Percentiles rank a stretch among this genome's conserved stretches.
phyloP scores from a whole-genome alignment of 2,329 filamentous ascomycete species.

The Colletotrichum cereale region DNA sequence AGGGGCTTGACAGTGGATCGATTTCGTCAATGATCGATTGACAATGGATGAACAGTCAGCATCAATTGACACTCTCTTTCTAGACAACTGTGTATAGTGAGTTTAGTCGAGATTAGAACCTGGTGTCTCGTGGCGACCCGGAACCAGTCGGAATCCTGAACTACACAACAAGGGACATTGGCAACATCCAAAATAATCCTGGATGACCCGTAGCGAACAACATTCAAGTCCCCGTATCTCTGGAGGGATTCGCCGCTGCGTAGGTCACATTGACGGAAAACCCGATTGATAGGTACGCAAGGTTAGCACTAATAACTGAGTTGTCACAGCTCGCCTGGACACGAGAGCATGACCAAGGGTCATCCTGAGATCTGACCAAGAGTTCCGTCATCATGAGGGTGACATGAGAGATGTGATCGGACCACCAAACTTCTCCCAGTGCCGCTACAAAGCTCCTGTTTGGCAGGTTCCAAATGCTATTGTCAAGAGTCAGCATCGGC shows the following conservation, averaged over 20 bases:
- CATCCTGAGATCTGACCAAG: background rate
- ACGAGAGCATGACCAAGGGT: background rate
- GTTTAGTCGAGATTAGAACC: background rate
- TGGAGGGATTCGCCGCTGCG: background rate
- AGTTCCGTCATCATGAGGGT: background rate
- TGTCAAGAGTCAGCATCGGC: background rate
- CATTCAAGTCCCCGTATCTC: background rate
- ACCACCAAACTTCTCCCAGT: background rate
- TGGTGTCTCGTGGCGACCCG: background rate
- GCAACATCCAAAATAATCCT: background rate
- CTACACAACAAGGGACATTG: too few species aligned
- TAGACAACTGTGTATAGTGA: background rate
- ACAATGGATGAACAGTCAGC: background rate
- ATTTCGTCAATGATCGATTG: background rate
- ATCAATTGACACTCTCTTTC: background rate
- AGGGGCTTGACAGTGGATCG: background rate
- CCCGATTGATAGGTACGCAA: background rate
- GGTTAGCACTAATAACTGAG: constrained; percentile 16
- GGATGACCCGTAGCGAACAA: background rate
- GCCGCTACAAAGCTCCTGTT: background rate
- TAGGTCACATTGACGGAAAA: background rate
- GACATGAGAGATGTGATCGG: background rate
- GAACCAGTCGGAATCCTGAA: background rate
- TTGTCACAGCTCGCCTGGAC: background rate
- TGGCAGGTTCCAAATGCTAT: background rate